A percentile compares a stretch with the other conserved stretches of the same genome.
Evolutionary conservation across 306 rosid species (phyloP).

Genomic region (Begonia loranthoides): DNA sequence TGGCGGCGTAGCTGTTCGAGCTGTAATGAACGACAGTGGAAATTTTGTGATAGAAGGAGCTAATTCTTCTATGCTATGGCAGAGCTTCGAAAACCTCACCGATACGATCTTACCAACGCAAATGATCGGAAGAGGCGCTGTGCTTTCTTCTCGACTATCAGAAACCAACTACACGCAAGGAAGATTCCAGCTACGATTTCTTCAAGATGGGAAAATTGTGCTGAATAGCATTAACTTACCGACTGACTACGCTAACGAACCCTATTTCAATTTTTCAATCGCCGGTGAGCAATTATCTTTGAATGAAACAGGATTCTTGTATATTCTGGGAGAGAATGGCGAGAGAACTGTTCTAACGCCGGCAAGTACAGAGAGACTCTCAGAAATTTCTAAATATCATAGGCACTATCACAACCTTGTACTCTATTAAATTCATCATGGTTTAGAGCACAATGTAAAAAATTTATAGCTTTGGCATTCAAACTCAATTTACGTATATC

Average conservation of each 20-base stretch:
- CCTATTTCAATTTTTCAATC: conserved; percentile 1
- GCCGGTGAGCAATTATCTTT: conserved; percentile 23
- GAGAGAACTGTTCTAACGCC: not conserved
- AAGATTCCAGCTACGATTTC: conserved; percentile 21
- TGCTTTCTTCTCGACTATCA: conserved; percentile 13
- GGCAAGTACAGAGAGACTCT: not conserved
- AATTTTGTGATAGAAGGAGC: conserved; percentile 14
- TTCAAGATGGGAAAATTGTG: conserved; percentile 24
- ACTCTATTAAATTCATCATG: no score
- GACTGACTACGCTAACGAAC: not conserved
- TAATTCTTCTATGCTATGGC: conserved; percentile 18
- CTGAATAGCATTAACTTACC: conserved; percentile 20
- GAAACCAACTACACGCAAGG: conserved; percentile 23
- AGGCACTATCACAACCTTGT: no score
- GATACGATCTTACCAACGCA: conserved; percentile 48
- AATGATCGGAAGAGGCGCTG: conserved; percentile 6
- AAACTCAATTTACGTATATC: no score
- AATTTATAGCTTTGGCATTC: no score
- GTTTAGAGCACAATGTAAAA: no score
- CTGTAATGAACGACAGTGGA: conserved; percentile 17
- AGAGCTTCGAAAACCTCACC: conserved; percentile 23
- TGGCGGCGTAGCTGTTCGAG: conserved; percentile 2
- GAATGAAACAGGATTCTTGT: conserved; percentile 20
- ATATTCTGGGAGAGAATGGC: conserved; percentile 15
- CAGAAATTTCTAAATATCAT: no score